Conservation (phyloP, 2,329 filamentous ascomycete genomes). For the Arthrobotrys sinensis region DNA sequence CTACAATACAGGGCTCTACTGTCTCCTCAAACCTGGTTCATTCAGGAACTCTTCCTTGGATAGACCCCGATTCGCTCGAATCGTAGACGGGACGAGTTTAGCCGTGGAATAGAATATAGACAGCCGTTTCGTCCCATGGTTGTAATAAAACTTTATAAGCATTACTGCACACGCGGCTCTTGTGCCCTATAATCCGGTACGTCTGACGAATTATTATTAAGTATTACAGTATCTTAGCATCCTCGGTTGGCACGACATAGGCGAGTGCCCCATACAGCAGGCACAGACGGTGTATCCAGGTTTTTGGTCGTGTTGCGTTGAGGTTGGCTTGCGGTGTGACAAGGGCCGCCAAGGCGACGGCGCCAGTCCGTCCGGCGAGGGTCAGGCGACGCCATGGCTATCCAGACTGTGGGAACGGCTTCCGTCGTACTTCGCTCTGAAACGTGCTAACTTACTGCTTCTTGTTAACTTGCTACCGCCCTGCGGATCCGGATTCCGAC, state of each 20-base stretch:
- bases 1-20: background rate
- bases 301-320: constrained; percentile 34
- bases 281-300: constrained; percentile 22
- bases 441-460: constrained; percentile 34
- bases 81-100: constrained; percentile 50
- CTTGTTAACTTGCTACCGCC: constrained; percentile 40
- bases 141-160: constrained; percentile 35
- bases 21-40: constrained; percentile 28
- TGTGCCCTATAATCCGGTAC: constrained; percentile 46
- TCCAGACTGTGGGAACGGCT: constrained; percentile 33
- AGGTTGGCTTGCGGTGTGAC: constrained; percentile 33
- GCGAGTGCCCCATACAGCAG: constrained; percentile 32
- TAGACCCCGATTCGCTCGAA: constrained; percentile 1
- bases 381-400: constrained; percentile 40
- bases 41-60: constrained; percentile 10
- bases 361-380: constrained; percentile 49
- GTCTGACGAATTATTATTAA: constrained; percentile 43
- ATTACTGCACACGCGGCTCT: constrained; percentile 42
- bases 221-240: constrained; percentile 8
- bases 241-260: constrained; percentile 43
- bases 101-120: constrained; percentile 49
- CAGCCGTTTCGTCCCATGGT: constrained; percentile 59
- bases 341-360: constrained; percentile 39
- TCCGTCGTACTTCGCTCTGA: constrained; percentile 35
- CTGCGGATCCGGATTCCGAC: constrained; percentile 56